These are phyloP conservation scores for Amanita inopinata DNA, from an alignment of 768 basidiomycete genomes.

Conservation along the genomic window DNA sequence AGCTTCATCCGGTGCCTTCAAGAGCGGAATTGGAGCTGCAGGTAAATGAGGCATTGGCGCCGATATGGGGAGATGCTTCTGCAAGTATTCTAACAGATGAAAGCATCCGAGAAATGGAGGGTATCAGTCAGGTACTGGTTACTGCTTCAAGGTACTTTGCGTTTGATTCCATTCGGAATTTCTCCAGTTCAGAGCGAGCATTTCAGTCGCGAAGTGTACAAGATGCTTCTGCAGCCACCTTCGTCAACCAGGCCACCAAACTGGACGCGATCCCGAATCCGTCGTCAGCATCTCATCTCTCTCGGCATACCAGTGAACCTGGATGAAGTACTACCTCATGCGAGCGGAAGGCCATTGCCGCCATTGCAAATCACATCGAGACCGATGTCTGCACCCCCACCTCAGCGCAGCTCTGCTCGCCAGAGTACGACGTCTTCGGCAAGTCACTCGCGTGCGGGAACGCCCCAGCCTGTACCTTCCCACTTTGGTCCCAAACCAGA, in stretches of 20 bases:
- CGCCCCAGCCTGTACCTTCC: constrained; percentile 30
- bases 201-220: constrained; percentile 70
- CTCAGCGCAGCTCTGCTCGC: constrained; percentile 31
- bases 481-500: constrained; percentile 72
- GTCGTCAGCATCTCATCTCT: constrained; percentile 82
- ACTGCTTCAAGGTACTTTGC: constrained; percentile 59
- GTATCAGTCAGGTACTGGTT: constrained; percentile 69
- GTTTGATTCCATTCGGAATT: constrained; percentile 5
- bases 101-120: constrained; percentile 69
- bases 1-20: constrained; percentile 55
- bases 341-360: constrained; percentile 59
- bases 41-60: constrained; percentile 54
- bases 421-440: constrained; percentile 19
- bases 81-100: constrained; percentile 52
- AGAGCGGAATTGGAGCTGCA: constrained; percentile 46
- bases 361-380: constrained; percentile 76
- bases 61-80: constrained; percentile 46
- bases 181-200: constrained; percentile 12
- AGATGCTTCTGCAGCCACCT: constrained; percentile 57
- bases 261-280: constrained; percentile 88
- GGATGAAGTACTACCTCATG: constrained; percentile 77
- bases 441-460: constrained; percentile 45
- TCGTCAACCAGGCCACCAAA: constrained; percentile 79
- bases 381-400: constrained; percentile 74
- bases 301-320: constrained; percentile 93